Conservation (phyloP, 345 rosid species). For the Barbarea vulgaris region DNA sequence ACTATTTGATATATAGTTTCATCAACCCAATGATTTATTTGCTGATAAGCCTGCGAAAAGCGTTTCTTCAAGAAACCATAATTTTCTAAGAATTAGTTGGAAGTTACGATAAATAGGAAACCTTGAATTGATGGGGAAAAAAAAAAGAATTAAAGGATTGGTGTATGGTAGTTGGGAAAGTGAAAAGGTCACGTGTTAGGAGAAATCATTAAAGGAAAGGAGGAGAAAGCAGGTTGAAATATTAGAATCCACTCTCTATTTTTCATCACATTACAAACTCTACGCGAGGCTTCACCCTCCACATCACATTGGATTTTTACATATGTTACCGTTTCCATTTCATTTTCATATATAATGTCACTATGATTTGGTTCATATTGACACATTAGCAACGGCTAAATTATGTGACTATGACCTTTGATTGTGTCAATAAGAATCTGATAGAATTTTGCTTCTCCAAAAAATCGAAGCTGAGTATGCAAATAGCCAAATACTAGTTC, state of each 20-base stretch:
- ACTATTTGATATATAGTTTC: background rate
- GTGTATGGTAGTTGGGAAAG: conserved; percentile 28
- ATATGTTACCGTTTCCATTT: too few species aligned
- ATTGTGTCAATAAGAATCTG: too few species aligned
- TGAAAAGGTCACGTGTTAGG: conserved; percentile 21
- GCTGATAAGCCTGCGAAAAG: conserved; percentile 8
- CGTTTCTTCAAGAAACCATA: background rate
- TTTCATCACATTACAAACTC: conserved; percentile 17
- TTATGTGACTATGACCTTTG: too few species aligned
- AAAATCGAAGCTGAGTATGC: too few species aligned
- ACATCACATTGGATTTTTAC: background rate
- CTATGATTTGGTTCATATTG: too few species aligned
- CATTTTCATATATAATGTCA: too few species aligned
- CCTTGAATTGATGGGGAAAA: conserved; percentile 19
- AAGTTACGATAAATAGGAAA: conserved; percentile 23
- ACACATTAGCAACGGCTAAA: too few species aligned
- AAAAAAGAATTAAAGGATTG: background rate
- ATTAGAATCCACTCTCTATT: conserved; percentile 3
- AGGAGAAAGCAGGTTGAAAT: conserved; percentile 28
- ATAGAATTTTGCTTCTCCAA: too few species aligned
- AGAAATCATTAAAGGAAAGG: conserved; percentile 15
- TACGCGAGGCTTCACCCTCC: conserved; percentile 22
- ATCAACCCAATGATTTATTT: background rate
- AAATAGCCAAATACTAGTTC: too few species aligned
- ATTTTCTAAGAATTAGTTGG: conserved; percentile 21